Conservation (phyloP, 495 filamentous ascomycete genomes). For the Antarctomyces pellizariae region DNA sequence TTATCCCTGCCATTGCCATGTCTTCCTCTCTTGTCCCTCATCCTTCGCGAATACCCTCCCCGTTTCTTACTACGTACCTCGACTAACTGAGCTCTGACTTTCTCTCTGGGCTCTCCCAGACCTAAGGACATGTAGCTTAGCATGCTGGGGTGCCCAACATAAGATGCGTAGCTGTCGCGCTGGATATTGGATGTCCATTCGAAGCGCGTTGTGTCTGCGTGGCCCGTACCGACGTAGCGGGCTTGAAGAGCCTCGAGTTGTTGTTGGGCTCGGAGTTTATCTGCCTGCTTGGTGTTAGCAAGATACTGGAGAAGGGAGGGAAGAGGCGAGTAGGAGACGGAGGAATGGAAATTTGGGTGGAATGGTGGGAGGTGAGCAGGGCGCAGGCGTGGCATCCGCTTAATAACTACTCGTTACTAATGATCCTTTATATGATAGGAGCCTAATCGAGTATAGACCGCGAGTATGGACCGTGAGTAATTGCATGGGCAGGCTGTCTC, state of each 20-base stretch:
- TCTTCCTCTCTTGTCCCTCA: not conserved
- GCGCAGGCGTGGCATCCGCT: no score
- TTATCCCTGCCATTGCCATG: not conserved
- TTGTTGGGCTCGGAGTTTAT: slow-evolving; percentile 92
- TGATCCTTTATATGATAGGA: no score
- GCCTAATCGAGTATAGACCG: no score
- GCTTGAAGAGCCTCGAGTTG: slow-evolving; percentile 91
- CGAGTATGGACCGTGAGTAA: no score
- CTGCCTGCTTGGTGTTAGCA: slow-evolving; percentile 37
- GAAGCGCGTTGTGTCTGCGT: slow-evolving; percentile 88
- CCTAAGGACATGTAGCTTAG: slow-evolving; percentile 79
- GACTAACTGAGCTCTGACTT: slow-evolving; percentile 52
- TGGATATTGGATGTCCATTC: slow-evolving; percentile 90
- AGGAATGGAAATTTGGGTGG: no score
- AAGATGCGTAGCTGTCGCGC: slow-evolving; percentile 59
- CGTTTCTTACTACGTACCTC: slow-evolving; percentile 27
- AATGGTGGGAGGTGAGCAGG: no score
- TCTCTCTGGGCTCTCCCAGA: slow-evolving; percentile 62
- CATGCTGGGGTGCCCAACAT: slow-evolving; percentile 74
- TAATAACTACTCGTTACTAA: no score
- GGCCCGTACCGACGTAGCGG: slow-evolving; percentile 89
- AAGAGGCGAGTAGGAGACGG: no score
- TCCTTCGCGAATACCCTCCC: slow-evolving; percentile 1
- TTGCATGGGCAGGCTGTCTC: no score
- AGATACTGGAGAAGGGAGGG: no score